Evolutionary conservation across 495 filamentous ascomycete species (phyloP), one percentile per base, ranked within the genome.

Genomic region (Coniosporium apollinis): DNA sequence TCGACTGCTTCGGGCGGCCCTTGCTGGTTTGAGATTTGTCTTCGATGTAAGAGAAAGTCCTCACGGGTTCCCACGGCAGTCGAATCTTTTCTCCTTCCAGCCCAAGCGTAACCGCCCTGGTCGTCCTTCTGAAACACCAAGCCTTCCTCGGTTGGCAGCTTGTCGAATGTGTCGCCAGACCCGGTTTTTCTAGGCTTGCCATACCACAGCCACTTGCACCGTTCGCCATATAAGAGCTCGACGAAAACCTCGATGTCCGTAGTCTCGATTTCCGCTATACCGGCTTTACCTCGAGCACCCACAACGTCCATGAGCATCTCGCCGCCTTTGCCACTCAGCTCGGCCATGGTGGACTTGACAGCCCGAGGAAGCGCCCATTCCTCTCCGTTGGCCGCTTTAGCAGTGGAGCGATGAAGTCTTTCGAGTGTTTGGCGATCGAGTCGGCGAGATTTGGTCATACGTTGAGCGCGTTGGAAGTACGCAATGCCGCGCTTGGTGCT

Each of bases 291-390:
- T 1, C 24, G 24, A 26, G 9, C 9, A 9, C 24, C 24, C 24
- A 26, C 24, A 2, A 13, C 24, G 24, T 26, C 24, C 24, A 26
- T 26, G 9, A 26, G 9, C 24, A 94, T 80, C 47, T 93, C 84
- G 21, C 83, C 82, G 29, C 87, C 78, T 53, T 94, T 93, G n/a
- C 89, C 89, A 41, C 83, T 79, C 21, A 97, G 70, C 54, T 96
- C 89, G 5, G 82, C 85, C 40, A 94, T 76, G 2, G 87, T 94
- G 5, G 83, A 91, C 49, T 94, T 96, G 41, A 97, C 81, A 13
- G 87, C 85, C 48, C 82, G 82, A 20, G 80, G 80, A 14, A 86
- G 72, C 4, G 74, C 80, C 73, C 77, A 81, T 42, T 71, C 73
- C 42, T 92, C 79, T 5, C 79, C 70, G 22, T 74, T 78, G 3